These are phyloP conservation scores for Phyllosticta citribraziliensis DNA, from an alignment of 2,329 filamentous ascomycete species.

Conservation along the genomic window DNA sequence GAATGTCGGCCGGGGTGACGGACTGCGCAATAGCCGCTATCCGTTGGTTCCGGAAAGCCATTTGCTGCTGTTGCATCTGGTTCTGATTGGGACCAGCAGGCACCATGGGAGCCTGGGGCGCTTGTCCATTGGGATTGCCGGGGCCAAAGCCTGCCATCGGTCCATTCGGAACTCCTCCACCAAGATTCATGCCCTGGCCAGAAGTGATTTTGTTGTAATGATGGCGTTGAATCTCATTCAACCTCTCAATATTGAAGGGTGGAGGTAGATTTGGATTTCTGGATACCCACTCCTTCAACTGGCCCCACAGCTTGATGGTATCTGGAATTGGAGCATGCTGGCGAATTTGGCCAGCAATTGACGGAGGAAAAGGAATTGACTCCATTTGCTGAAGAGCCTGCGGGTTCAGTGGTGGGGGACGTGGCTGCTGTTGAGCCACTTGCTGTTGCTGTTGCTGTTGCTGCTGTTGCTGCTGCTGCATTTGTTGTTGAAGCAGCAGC, in stretches of 20 bases:
- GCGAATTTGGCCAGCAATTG: slow-evolving; percentile 17
- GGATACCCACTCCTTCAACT: slow-evolving; percentile 43
- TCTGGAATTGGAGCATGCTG: slow-evolving; percentile 33
- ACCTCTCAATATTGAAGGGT: slow-evolving; percentile 21
- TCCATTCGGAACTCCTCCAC: slow-evolving; percentile 3
- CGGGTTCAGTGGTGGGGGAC: slow-evolving; percentile 16
- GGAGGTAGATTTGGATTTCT: slow-evolving; percentile 31
- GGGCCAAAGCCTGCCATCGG: background rate
- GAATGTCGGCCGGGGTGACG: slow-evolving; percentile 6
- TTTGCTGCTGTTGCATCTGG: slow-evolving; percentile 6
- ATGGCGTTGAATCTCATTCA: slow-evolving; percentile 29
- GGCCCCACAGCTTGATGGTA: slow-evolving; percentile 45
- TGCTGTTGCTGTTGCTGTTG: slow-evolving; percentile 19
- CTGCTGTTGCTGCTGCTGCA: slow-evolving; percentile 17
- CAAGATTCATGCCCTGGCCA: slow-evolving; percentile 16
- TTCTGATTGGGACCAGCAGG: slow-evolving; percentile 13
- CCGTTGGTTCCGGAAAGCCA: slow-evolving; percentile 2
- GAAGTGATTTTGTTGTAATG: slow-evolving; percentile 34
- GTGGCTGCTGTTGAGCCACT: slow-evolving; percentile 16
- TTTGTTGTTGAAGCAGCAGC: slow-evolving; percentile 18
- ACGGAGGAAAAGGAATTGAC: slow-evolving; percentile 21
- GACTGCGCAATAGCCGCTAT: slow-evolving; percentile 1
- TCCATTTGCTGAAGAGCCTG: slow-evolving; percentile 26
- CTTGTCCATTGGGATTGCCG: slow-evolving; percentile 18
- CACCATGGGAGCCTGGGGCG: slow-evolving; percentile 33